Evolutionary conservation across 306 rosid genomes (phyloP), one percentile per base, ranked within the genome.

Genomic region (Medicago arabica): DNA sequence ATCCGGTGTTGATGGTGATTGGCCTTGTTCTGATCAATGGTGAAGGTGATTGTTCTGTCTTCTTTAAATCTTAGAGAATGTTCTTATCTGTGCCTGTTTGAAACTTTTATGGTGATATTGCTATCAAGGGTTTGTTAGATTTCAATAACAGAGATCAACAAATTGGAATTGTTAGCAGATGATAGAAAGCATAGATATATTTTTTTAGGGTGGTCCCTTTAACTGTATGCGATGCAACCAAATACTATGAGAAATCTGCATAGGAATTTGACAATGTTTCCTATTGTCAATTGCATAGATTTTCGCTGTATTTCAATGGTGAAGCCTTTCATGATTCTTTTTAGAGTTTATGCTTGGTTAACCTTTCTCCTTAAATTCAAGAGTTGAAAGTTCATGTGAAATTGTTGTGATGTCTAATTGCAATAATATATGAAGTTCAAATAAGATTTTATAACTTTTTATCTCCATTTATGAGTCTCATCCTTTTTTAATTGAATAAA

Each of bases 11-110:
- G 84, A 82, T 85, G 88, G 88, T 85, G 68, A 75, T 85, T 34
- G 88, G 88, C 44, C 84, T 85, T 67, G 78, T 85, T 83, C 80
- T 85, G 5, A 79, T 85, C 65, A 87, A 79, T 69, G 98, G 99
- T 18, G 97, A 92, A 96, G 98, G 99, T 65, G 88, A 85, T 77
- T 88, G 85, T 57, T 62, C 6, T 18, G 6, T 54, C 46, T 47
- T 70, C 46, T 62, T 21, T 61, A 10, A 17, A 66, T 41, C 70
- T 76, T 5, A 9, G 11, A 18, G 13, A 14, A n/a, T 38, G 53
- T 57, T 39, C 60, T 18, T 49, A 51, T 40, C 40, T 57, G 64
- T 54, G 31, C 60, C 67, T 23, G 11, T 62, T 7, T 31, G n/a
- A 72, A 77, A 77, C 57, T 14, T 39, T 36, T 62, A 7, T 60